Evolutionary conservation across 768 basidiomycete species (phyloP).

Genomic region (Plicaturopsis crispa): DNA sequence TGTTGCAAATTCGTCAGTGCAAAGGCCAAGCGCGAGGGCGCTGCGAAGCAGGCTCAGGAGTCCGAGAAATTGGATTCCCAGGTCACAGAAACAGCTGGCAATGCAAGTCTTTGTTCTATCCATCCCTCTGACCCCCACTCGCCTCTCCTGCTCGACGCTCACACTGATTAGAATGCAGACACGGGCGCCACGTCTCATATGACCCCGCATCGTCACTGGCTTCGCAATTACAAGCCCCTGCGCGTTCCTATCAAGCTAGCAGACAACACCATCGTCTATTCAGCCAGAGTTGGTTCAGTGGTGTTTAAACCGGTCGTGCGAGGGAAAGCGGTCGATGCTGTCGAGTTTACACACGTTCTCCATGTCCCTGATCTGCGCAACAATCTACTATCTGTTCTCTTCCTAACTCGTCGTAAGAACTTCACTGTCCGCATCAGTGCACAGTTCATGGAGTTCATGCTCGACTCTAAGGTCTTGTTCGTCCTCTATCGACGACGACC

Average conservation of each 20-base stretch:
- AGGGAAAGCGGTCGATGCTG: conserved; percentile 4
- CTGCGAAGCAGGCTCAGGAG: too few species aligned
- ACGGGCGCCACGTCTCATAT: conserved; percentile 26
- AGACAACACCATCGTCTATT: conserved; percentile 14
- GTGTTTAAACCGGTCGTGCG: conserved; percentile 12
- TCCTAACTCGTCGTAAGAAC: background rate
- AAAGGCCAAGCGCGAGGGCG: too few species aligned
- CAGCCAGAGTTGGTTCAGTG: conserved; percentile 19
- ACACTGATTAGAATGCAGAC: conserved; percentile 23
- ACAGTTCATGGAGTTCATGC: conserved; percentile 6
- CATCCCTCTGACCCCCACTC: too few species aligned
- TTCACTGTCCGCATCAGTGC: conserved; percentile 7
- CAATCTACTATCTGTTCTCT: conserved; percentile 11
- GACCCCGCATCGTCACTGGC: conserved; percentile 23
- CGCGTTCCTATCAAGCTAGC: conserved; percentile 17
- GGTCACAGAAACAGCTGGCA: too few species aligned
- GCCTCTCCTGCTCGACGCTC: too few species aligned
- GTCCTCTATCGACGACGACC: conserved; percentile 9
- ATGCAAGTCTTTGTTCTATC: too few species aligned
- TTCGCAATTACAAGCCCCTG: conserved; percentile 12
- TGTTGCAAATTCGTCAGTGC: too few species aligned
- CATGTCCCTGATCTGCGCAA: too few species aligned
- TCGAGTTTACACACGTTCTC: conserved; percentile 10
- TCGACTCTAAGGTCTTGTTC: too few species aligned
- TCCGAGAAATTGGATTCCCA: too few species aligned